phyloP scores from a whole-genome alignment of 257 asterid genomes.

The Leptodermis oblonga region DNA sequence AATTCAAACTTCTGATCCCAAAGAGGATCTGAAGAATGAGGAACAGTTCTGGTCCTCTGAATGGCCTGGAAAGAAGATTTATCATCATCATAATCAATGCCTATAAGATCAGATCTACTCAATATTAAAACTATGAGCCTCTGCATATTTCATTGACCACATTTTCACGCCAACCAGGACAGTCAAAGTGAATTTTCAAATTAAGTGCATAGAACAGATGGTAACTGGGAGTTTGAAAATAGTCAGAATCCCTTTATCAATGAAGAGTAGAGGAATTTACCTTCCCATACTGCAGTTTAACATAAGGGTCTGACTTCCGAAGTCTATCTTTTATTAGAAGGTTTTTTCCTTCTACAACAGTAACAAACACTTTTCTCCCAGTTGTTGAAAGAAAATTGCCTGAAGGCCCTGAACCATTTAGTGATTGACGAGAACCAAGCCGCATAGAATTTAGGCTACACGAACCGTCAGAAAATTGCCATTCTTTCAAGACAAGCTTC shows the following conservation, averaged over 20 bases:
- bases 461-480: slow-evolving; percentile 94
- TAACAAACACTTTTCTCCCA: slow-evolving; percentile 69
- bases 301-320: slow-evolving; percentile 76
- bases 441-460: slow-evolving; percentile 40
- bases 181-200: not conserved
- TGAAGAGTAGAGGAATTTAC: slow-evolving; percentile 30
- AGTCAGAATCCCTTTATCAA: not conserved
- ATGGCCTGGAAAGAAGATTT: slow-evolving; percentile 39
- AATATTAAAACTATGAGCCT: slow-evolving; percentile 6
- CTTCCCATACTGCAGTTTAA: slow-evolving; percentile 88
- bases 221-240: not conserved
- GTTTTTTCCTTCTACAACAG: slow-evolving; percentile 77
- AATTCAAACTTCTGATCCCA: slow-evolving; percentile 95
- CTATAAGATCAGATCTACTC: not conserved
- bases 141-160: not conserved
- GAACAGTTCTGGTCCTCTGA: slow-evolving; percentile 57
- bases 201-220: not conserved
- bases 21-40: slow-evolving; percentile 59
- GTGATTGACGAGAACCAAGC: slow-evolving; percentile 42
- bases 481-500: slow-evolving; percentile 82
- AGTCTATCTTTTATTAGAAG: slow-evolving; percentile 66
- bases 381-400: slow-evolving; percentile 50
- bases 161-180: not conserved
- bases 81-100: not conserved
- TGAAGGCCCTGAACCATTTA: slow-evolving; percentile 42